Evolutionary conservation across 192 early-diverging fungal species (phyloP).

Genomic region (Coemansia biformis): DNA sequence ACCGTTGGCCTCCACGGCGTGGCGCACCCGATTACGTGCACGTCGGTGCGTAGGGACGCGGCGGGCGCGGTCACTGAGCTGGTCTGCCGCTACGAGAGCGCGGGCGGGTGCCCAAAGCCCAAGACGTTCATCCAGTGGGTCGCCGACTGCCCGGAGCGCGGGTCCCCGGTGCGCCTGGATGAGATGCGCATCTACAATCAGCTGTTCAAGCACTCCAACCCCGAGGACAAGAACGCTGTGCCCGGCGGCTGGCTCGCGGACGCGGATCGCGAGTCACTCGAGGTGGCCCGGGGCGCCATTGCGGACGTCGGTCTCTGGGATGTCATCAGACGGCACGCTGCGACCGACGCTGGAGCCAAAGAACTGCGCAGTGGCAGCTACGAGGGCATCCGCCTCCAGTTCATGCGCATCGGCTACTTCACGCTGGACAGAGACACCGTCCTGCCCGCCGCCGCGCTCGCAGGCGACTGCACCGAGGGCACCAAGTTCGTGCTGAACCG

Average conservation of each 20-base stretch:
- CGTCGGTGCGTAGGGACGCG: constrained; percentile 67
- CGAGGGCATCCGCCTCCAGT: constrained; percentile 90
- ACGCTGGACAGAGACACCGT: constrained; percentile 89
- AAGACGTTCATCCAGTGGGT: constrained; percentile 99
- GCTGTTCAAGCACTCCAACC: constrained; percentile 88
- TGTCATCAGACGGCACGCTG: constrained; percentile 52
- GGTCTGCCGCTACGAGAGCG: constrained; percentile 74
- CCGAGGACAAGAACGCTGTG: constrained; percentile 67
- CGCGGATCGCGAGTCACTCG: constrained; percentile 75
- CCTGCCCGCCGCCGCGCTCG: constrained; percentile 55
- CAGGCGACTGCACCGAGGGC: constrained; percentile 54
- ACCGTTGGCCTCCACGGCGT: constrained; percentile 90
- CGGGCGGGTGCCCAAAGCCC: constrained; percentile 64
- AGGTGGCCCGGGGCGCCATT: constrained; percentile 61
- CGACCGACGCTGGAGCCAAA: constrained; percentile 39
- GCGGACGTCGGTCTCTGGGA: constrained; percentile 81
- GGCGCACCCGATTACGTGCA: constrained; percentile 82
- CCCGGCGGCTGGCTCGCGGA: constrained; percentile 90
- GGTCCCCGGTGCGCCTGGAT: constrained; percentile 74
- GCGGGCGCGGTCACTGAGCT: constrained; percentile 81
- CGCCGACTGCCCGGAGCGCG: constrained; percentile 73
- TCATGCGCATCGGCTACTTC: constrained; percentile 96
- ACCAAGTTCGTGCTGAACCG: constrained; percentile 62
- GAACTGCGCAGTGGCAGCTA: constrained; percentile 56
- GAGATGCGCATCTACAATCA: constrained; percentile 82